phyloP scores from a whole-genome alignment of 2,329 filamentous ascomycete species.

The Fusarium buxicola region DNA sequence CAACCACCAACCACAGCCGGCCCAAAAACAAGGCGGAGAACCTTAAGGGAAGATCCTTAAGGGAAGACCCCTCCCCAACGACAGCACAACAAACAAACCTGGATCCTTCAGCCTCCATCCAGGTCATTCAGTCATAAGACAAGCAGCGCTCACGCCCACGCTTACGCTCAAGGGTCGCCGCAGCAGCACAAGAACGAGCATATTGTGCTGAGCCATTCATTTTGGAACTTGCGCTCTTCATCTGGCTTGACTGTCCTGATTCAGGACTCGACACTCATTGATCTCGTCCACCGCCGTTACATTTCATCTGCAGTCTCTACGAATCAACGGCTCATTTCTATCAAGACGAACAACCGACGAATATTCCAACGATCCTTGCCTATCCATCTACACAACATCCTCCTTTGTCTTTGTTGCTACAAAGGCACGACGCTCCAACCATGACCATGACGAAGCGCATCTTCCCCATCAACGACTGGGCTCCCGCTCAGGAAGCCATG shows the following conservation, averaged over 20 bases:
- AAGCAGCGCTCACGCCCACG: not conserved
- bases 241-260: not conserved
- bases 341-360: conserved; percentile 12
- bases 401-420: not conserved
- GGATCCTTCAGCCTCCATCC: not conserved
- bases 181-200: conserved; percentile 2
- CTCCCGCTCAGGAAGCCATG: conserved; percentile 57
- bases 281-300: not conserved
- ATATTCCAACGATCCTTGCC: conserved; percentile 6
- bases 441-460: conserved; percentile 52
- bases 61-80: conserved; percentile 23
- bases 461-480: conserved; percentile 57
- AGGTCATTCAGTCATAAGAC: conserved; percentile 3
- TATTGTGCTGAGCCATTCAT: conserved; percentile 1
- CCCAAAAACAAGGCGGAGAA: conserved; percentile 21
- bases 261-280: conserved; percentile 2
- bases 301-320: not conserved
- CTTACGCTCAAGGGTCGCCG: not conserved
- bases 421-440: not conserved
- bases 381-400: not conserved
- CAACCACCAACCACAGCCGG: conserved; percentile 7
- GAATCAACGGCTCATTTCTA: not conserved
- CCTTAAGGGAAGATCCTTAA: conserved; percentile 15
- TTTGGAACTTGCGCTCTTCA: not conserved
- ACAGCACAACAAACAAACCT: conserved; percentile 30